phyloP scores from a whole-genome alignment of 1,284 basidiomycete genomes.

The Melanopsichium pennsylvanicum region DNA sequence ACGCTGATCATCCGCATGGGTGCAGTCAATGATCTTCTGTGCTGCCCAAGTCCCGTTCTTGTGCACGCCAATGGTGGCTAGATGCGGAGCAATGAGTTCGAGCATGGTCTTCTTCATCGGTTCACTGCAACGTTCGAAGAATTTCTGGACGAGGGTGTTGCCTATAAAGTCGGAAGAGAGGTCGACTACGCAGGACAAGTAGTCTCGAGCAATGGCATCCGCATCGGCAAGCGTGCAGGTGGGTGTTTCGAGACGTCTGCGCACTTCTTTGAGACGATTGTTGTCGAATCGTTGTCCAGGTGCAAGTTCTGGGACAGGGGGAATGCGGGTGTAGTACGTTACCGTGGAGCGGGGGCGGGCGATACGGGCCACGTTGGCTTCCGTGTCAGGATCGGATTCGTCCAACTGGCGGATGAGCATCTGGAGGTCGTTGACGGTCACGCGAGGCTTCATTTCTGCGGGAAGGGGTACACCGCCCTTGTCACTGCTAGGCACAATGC shows the following conservation, averaged over 20 bases:
- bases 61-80: constrained; percentile 97
- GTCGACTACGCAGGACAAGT: constrained; percentile 81
- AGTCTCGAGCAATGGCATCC: constrained; percentile 85
- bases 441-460: constrained; percentile 65
- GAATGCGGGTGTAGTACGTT: constrained; percentile 60
- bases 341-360: constrained; percentile 78
- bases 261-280: constrained; percentile 83
- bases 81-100: constrained; percentile 88
- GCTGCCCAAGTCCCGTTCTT: constrained; percentile 99
- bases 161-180: constrained; percentile 98
- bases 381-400: constrained; percentile 63
- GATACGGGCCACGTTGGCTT: constrained; percentile 26
- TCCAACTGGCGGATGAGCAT: constrained; percentile 94
- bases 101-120: constrained; percentile 84
- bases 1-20: constrained; percentile 86
- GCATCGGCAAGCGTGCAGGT: constrained; percentile 85
- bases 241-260: constrained; percentile 85
- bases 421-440: constrained; percentile 74
- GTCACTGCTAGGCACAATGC: constrained; percentile 64
- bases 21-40: constrained; percentile 87
- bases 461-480: constrained; percentile 64
- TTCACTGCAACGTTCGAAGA: constrained; percentile 88
- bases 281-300: constrained; percentile 78
- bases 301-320: constrained; percentile 54
- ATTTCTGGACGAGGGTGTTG: constrained; percentile 95